phyloP scores from a whole-genome alignment of 1,284 basidiomycete genomes.

The Ustilago esculenta region DNA sequence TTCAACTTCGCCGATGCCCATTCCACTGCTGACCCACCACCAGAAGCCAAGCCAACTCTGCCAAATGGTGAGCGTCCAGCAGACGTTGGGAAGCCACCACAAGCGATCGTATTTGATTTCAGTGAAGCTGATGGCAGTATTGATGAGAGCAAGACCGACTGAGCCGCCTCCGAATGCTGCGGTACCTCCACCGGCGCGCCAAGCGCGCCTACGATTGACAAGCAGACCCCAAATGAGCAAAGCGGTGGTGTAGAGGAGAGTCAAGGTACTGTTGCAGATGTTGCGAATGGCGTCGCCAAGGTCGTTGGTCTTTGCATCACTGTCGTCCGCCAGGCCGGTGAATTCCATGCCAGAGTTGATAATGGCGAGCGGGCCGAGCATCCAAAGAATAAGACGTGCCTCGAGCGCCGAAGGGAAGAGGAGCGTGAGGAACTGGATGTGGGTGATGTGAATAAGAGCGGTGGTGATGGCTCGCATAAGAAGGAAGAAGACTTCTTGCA shows the following conservation, averaged over 20 bases:
- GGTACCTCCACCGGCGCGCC: conserved; percentile 90
- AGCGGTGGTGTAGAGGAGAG: conserved; percentile 88
- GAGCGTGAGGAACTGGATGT: conserved; percentile 96
- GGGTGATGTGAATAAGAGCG: conserved; percentile 87
- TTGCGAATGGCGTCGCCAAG: conserved; percentile 85
- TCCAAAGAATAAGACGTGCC: conserved; percentile 82
- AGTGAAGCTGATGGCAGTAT: conserved; percentile 63
- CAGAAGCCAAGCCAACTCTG: conserved; percentile 67
- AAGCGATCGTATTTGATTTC: conserved; percentile 64
- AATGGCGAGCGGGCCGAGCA: conserved; percentile 88
- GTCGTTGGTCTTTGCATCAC: conserved; percentile 69
- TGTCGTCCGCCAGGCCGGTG: conserved; percentile 74
- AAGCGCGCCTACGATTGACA: conserved; percentile 88
- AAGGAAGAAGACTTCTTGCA: conserved; percentile 82
- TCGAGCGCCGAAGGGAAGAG: conserved; percentile 94
- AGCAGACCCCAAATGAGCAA: conserved; percentile 92
- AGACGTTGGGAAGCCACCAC: conserved; percentile 65
- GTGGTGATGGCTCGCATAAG: conserved; percentile 87
- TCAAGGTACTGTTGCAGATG: conserved; percentile 93
- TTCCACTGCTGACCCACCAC: conserved; percentile 67
- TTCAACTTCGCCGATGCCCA: conserved; percentile 67
- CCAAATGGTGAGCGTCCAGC: conserved; percentile 65
- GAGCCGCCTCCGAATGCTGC: conserved; percentile 82
- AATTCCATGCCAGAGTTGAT: conserved; percentile 86
- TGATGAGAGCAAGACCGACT: conserved; percentile 58